Base-by-base conservation (phyloP, 2,329 filamentous ascomycete species). In the Volutella citrinella region DNA sequence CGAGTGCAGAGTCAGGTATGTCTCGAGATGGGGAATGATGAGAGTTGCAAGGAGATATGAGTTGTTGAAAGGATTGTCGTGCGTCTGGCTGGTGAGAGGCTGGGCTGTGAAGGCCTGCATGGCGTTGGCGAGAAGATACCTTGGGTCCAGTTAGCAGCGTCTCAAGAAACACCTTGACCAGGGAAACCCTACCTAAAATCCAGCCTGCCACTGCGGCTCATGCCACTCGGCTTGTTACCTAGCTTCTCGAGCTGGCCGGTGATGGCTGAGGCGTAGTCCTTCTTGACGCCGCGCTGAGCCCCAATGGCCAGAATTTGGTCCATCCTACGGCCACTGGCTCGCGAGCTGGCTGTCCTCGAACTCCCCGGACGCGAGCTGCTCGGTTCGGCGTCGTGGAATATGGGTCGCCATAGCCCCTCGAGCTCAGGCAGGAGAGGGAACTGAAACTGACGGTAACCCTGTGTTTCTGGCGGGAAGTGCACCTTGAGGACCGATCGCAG, bases 281-380 rank as follows among this genome's bases (percentile, higher is more conserved):
- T 70, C 19, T 65, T 66, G 2, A 81, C 76, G 3, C 68, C 70
- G 16, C 64, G 63, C 43, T 82, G 75, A 5, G 70, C 68, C 5
- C 79, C 78, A 14, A 83, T 61, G 4, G 78, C 78, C 10, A 83
- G 54, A 5, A 83, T 77, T 30, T 80, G 66, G 45, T 82, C 76
- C 10, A 78, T 57, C 22, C 63, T 66, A 20, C 64, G 60, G 10
- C 56, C 57, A 18, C 63, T 56, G 6, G 56, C 51, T 15, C 45
- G 52, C n/a, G n/a, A n/a, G n/a, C n/a, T n/a, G n/a, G n/a, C n/a
- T n/a, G n/a, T n/a, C n/a, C n/a, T n/a, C n/a, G n/a, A n/a, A n/a
- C n/a, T n/a, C n/a, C n/a, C n/a, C n/a, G n/a, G n/a, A n/a, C n/a
- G n/a, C 0, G 52, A 53, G 30, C 41, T 56, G 3, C 43, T 51